Percentiles rank a stretch among this genome's conserved stretches.
Conservation (phyloP, 2,329 filamentous ascomycete species). For the Zymoseptoria tritici region DNA sequence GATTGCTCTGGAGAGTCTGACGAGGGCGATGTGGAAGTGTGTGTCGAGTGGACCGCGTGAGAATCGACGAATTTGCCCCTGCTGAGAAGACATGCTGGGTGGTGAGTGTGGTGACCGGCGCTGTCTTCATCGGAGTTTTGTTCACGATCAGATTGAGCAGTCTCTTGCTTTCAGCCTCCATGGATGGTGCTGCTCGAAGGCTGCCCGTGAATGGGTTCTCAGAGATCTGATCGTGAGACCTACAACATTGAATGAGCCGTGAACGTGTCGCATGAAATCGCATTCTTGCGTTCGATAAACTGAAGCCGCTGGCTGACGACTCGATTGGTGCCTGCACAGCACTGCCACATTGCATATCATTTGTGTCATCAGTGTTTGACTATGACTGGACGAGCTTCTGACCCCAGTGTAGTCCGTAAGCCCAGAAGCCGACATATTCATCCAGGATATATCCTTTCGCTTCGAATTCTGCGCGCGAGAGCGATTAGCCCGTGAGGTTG, state of each 20-base stretch:
- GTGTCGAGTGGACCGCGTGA: neutral
- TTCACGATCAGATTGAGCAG: neutral
- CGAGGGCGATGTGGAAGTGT: neutral
- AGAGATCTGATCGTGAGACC: neutral
- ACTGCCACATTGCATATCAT: neutral
- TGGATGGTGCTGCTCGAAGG: neutral
- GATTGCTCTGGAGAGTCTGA: neutral
- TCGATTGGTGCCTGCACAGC: neutral
- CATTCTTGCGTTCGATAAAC: neutral
- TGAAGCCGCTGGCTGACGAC: neutral
- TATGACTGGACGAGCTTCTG: conserved; percentile 6
- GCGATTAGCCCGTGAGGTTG: conserved; percentile 22
- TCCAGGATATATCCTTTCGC: conserved; percentile 26
- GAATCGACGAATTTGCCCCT: neutral
- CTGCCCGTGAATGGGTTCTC: neutral
- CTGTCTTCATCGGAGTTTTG: neutral
- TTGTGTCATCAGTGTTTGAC: neutral
- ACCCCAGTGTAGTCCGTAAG: conserved; percentile 26
- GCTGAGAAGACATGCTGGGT: neutral
- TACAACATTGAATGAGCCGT: neutral
- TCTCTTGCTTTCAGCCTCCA: neutral
- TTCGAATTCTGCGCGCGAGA: conserved; percentile 21
- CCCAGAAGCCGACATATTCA: conserved; percentile 27
- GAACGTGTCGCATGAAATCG: neutral
- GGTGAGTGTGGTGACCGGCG: neutral